Evolutionary conservation across 148 eudicot species (phyloP).

Genomic region (Arctostaphylos glauca): DNA sequence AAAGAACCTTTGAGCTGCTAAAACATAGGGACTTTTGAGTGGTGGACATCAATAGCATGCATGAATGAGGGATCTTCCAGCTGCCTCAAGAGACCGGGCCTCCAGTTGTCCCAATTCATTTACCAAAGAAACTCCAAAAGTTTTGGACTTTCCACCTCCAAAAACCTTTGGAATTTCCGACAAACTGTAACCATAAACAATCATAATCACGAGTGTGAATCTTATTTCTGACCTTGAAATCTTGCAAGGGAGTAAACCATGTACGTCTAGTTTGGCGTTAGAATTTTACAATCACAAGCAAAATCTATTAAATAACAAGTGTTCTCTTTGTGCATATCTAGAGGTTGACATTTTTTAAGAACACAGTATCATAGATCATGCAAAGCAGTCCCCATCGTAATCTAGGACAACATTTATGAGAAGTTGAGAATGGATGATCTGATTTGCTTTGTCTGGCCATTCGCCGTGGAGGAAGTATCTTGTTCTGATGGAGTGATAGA

Average conservation of each 20-base stretch:
- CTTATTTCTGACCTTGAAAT: not conserved
- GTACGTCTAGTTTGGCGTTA: not conserved
- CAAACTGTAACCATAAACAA: not conserved
- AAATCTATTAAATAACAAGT: too few relatives aligned
- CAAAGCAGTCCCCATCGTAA: not conserved
- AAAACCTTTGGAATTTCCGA: not conserved
- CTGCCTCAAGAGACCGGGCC: too few relatives aligned
- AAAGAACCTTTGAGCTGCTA: too few relatives aligned
- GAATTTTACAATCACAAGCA: not conserved
- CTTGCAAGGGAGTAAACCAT: not conserved
- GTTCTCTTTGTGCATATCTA: not conserved
- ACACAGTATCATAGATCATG: not conserved
- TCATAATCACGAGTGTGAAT: not conserved
- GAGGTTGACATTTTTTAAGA: not conserved
- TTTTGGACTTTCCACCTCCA: too few relatives aligned
- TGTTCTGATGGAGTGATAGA: not conserved
- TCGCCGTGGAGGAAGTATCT: not conserved
- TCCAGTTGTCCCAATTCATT: too few relatives aligned
- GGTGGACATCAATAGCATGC: too few relatives aligned
- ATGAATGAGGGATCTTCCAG: too few relatives aligned
- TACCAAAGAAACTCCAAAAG: too few relatives aligned
- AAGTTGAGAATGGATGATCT: not conserved
- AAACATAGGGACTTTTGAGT: too few relatives aligned
- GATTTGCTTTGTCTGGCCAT: not conserved
- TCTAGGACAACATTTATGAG: not conserved